Percentiles rank a stretch among this genome's conserved stretches.
Conservation (phyloP, 2,329 filamentous ascomycete species). For the Talaromyces sp. region DNA sequence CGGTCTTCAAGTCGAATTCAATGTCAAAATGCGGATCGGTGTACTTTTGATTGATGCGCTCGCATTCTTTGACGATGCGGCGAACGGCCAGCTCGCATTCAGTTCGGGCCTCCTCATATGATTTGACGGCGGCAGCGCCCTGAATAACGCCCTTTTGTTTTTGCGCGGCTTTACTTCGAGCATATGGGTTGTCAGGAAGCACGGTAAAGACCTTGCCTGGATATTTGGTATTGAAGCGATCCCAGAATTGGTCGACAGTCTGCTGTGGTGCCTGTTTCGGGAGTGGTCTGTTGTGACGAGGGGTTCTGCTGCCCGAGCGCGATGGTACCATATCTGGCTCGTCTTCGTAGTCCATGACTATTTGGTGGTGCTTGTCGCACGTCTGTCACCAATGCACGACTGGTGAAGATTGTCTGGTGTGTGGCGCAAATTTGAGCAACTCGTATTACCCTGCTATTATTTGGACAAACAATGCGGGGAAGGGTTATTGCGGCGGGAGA, state of each 20-base stretch:
- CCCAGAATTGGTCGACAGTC: conserved; percentile 67
- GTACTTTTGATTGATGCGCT: conserved; percentile 77
- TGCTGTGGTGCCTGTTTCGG: conserved; percentile 58
- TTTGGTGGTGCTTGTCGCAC: not conserved
- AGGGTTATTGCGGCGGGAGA: not conserved
- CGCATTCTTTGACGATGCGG: conserved; percentile 59
- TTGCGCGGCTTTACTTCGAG: conserved; percentile 54
- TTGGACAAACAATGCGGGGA: not conserved
- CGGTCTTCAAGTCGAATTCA: conserved; percentile 65
- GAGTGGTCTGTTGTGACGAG: conserved; percentile 24
- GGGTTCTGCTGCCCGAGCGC: conserved; percentile 27
- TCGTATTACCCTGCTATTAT: not conserved
- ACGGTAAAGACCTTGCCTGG: conserved; percentile 69
- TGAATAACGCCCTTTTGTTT: conserved; percentile 50
- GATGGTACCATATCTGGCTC: conserved; percentile 24
- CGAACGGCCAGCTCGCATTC: conserved; percentile 60
- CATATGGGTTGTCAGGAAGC: conserved; percentile 63
- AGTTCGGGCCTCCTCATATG: conserved; percentile 66
- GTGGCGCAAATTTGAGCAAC: not conserved
- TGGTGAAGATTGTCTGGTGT: not conserved
- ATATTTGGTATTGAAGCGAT: conserved; percentile 62
- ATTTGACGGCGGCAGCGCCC: conserved; percentile 56
- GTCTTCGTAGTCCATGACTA: conserved; percentile 24
- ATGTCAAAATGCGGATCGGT: conserved; percentile 83
- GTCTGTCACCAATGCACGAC: not conserved